Evolutionary conservation across 352 stramenopile genomes (phyloP).

Genomic region (Phytophthora hybrid): DNA sequence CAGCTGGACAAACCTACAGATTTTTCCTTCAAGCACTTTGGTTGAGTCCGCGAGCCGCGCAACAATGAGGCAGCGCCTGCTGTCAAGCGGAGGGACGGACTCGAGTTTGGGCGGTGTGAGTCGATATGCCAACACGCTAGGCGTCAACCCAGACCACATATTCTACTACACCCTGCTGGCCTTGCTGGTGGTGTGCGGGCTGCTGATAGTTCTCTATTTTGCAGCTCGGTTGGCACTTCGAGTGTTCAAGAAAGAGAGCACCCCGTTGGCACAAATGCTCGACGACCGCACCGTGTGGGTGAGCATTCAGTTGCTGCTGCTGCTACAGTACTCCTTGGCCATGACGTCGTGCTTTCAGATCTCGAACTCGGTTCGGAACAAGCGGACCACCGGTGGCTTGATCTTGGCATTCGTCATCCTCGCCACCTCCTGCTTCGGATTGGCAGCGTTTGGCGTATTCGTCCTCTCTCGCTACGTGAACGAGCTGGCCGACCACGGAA

Average conservation of each 20-base stretch:
- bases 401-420: slow-evolving; percentile 48
- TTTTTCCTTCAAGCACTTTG: slow-evolving; percentile 35
- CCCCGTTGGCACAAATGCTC: slow-evolving; percentile 28
- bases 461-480: slow-evolving; percentile 49
- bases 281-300: slow-evolving; percentile 56
- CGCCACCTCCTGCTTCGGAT: slow-evolving; percentile 35
- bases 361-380: slow-evolving; percentile 34
- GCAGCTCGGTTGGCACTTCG: slow-evolving; percentile 37
- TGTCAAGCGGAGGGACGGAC: slow-evolving; percentile 19
- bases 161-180: slow-evolving; percentile 63
- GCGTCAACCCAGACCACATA: slow-evolving; percentile 48
- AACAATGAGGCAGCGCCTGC: slow-evolving; percentile 13
- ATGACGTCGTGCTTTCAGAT: slow-evolving; percentile 65
- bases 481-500: slow-evolving; percentile 52
- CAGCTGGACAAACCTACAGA: slow-evolving; percentile 65
- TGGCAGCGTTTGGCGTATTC: slow-evolving; percentile 51
- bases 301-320: slow-evolving; percentile 46
- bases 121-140: slow-evolving; percentile 50
- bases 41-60: background rate
- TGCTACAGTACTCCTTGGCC: slow-evolving; percentile 55
- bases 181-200: slow-evolving; percentile 32
- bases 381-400: slow-evolving; percentile 26
- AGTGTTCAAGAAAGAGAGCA: slow-evolving; percentile 30
- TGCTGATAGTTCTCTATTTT: slow-evolving; percentile 46
- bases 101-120: slow-evolving; percentile 40